These are phyloP conservation scores for Boletus rubescentipes DNA, from an alignment of 768 basidiomycete genomes.

Conservation along the genomic window DNA sequence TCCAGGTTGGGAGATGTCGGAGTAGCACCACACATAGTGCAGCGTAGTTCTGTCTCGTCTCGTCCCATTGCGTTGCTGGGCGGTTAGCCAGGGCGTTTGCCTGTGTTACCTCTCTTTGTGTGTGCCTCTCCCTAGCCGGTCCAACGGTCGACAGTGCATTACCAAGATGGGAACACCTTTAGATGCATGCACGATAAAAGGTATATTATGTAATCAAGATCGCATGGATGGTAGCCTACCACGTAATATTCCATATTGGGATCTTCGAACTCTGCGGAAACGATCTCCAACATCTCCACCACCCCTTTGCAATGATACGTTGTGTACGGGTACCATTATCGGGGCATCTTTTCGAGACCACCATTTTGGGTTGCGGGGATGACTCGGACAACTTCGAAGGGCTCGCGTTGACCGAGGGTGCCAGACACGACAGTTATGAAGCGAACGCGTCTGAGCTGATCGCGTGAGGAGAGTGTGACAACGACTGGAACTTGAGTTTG, in stretches of 20 bases:
- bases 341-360: slow-evolving; percentile 75
- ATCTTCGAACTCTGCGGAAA: slow-evolving; percentile 93
- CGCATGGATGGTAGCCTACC: slow-evolving; percentile 32
- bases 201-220: background rate
- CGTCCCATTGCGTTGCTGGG: too few relatives aligned
- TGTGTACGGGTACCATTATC: slow-evolving; percentile 92
- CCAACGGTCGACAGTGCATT: slow-evolving; percentile 30
- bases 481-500: slow-evolving; percentile 25
- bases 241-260: slow-evolving; percentile 96
- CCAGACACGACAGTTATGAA: slow-evolving; percentile 54
- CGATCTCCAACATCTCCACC: slow-evolving; percentile 88
- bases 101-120: too few relatives aligned
- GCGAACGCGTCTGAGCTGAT: slow-evolving; percentile 59
- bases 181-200: slow-evolving; percentile 74
- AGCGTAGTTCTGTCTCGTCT: too few relatives aligned
- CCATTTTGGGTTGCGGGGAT: slow-evolving; percentile 15
- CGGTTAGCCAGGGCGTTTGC: too few relatives aligned
- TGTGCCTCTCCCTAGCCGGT: too few relatives aligned
- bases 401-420: slow-evolving; percentile 21
- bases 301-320: slow-evolving; percentile 95
- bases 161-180: slow-evolving; percentile 52
- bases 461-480: slow-evolving; percentile 44
- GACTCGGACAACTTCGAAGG: slow-evolving; percentile 23
- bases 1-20: too few relatives aligned
- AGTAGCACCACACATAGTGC: too few relatives aligned